A percentile compares a stretch with the other conserved stretches of the same genome.
Conservation (phyloP, 192 early-diverging fungal genomes). For the Backusella morwellensis region DNA sequence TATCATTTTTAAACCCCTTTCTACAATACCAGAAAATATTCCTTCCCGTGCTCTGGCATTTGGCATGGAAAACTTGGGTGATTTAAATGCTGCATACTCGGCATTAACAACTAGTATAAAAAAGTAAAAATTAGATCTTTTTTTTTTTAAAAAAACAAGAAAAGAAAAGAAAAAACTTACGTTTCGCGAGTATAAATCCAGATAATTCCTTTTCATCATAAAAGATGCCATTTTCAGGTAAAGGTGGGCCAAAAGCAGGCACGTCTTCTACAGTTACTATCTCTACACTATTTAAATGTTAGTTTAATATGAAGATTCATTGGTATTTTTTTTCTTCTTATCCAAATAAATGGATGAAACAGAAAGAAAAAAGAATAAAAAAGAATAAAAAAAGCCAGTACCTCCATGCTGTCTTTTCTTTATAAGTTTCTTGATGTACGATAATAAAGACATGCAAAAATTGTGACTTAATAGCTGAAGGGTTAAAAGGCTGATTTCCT, state of each 20-base stretch:
- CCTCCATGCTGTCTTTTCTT: conserved; percentile 26
- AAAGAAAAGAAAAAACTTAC: conserved; percentile 18
- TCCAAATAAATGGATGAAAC: background rate
- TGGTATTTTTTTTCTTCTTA: background rate
- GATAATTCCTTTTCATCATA: conserved; percentile 33
- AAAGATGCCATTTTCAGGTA: conserved; percentile 48
- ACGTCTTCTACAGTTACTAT: conserved; percentile 43
- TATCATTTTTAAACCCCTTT: conserved; percentile 34
- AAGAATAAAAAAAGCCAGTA: conserved; percentile 9
- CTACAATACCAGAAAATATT: conserved; percentile 44
- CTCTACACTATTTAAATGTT: conserved; percentile 28
- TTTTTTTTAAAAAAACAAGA: background rate
- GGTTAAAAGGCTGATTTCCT: conserved; percentile 48
- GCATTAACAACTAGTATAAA: conserved; percentile 53
- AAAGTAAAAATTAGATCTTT: conserved; percentile 1
- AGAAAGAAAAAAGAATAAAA: no score
- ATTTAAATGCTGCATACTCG: conserved; percentile 54
- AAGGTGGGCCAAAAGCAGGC: conserved; percentile 48
- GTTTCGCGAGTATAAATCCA: conserved; percentile 38
- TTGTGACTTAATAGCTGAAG: conserved; percentile 55
- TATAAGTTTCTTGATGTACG: conserved; percentile 35
- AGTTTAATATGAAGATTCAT: background rate
- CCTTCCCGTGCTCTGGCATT: conserved; percentile 49
- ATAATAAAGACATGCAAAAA: conserved; percentile 60
- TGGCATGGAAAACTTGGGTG: conserved; percentile 47